Percentiles rank a stretch among this genome's conserved stretches.
These are phyloP conservation scores for Rusavskia elegans DNA, from an alignment of 495 filamentous ascomycete genomes.

Conservation along the genomic window DNA sequence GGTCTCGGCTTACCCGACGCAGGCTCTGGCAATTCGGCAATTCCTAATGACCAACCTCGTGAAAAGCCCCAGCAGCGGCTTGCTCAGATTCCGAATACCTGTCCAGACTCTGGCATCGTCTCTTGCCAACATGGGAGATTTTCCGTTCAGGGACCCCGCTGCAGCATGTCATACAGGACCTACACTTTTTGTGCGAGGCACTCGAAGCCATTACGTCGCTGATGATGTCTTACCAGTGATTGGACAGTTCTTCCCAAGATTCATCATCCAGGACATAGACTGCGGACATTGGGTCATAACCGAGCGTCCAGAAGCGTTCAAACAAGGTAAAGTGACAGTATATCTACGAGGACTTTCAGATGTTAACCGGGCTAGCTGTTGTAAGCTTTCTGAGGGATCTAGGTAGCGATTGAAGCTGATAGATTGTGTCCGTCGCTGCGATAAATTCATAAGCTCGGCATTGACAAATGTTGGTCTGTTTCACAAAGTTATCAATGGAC, in stretches of 20 bases:
- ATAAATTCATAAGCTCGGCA: neutral
- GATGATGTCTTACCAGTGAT: conserved; percentile 61
- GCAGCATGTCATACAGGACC: conserved; percentile 52
- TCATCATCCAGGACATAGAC: conserved; percentile 66
- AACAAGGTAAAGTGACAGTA: conserved; percentile 41
- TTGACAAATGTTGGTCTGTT: neutral
- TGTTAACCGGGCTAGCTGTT: conserved; percentile 28
- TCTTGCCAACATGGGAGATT: conserved; percentile 64
- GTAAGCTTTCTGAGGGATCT: conserved; percentile 39
- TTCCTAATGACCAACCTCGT: conserved; percentile 87
- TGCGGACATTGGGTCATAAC: conserved; percentile 90
- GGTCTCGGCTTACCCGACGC: conserved; percentile 3
- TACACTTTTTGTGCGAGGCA: conserved; percentile 71
- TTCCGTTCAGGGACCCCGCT: conserved; percentile 58
- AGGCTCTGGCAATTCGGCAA: conserved; percentile 64
- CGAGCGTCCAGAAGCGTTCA: conserved; percentile 79
- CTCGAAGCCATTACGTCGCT: conserved; percentile 66
- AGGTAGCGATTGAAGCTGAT: conserved; percentile 33
- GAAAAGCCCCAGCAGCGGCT: conserved; percentile 25
- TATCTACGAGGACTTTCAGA: conserved; percentile 1
- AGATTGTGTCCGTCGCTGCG: too few species aligned
- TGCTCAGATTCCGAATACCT: conserved; percentile 42
- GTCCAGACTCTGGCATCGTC: conserved; percentile 37
- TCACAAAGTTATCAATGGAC: neutral
- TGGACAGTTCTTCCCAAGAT: conserved; percentile 65